A percentile compares a stretch with the other conserved stretches of the same genome.
phyloP scores from a whole-genome alignment of 192 early-diverging fungal genomes.

The Coemansia sp. region DNA sequence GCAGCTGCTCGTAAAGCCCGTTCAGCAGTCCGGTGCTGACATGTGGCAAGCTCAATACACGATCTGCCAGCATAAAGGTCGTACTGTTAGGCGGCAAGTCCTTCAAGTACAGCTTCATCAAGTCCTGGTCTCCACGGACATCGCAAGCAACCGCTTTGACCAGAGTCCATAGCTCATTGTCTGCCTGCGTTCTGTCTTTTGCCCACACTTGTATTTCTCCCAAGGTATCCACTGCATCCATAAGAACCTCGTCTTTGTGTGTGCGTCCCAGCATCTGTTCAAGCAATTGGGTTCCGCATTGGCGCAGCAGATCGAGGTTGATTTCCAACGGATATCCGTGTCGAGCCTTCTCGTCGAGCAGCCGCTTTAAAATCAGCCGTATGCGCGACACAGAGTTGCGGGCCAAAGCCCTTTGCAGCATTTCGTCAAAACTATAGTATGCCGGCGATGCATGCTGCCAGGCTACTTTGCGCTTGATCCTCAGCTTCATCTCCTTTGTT shows the following conservation, averaged over 20 bases:
- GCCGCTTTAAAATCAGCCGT: constrained; percentile 14
- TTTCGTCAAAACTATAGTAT: constrained; percentile 2
- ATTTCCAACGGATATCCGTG: constrained; percentile 15
- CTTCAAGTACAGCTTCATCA: background rate
- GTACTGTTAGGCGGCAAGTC: background rate
- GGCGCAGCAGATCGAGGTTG: constrained; percentile 7
- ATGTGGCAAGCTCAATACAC: constrained; percentile 2
- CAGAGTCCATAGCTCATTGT: constrained; percentile 13
- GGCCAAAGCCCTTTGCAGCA: constrained; percentile 15
- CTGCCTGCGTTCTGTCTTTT: background rate
- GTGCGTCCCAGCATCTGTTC: background rate
- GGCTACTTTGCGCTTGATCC: constrained; percentile 21
- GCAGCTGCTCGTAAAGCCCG: background rate
- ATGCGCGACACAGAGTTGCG: constrained; percentile 7
- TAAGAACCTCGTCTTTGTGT: background rate
- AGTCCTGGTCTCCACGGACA: background rate
- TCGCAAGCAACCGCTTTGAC: constrained; percentile 15
- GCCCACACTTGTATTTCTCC: constrained; percentile 23
- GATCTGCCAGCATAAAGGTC: background rate
- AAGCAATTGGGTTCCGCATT: constrained; percentile 14
- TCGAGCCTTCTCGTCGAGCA: constrained; percentile 14
- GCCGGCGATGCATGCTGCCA: constrained; percentile 21
- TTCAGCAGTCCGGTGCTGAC: background rate
- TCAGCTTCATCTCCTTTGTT: constrained; percentile 10
- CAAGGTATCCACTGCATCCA: constrained; percentile 7